phyloP scores from a whole-genome alignment of 345 rosid species.

The Ricinus communis region DNA sequence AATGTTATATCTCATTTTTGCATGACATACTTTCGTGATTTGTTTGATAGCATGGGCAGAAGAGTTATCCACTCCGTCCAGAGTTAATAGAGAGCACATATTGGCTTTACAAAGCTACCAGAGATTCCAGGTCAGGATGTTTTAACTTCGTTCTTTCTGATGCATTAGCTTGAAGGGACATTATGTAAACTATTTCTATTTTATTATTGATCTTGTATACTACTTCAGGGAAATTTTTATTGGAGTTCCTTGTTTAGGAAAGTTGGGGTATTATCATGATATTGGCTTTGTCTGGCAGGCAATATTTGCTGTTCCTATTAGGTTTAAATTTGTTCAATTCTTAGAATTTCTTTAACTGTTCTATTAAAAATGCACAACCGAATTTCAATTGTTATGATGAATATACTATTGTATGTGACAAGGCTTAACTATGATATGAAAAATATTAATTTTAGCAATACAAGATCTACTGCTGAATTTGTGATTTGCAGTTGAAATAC shows the following conservation, averaged over 20 bases:
- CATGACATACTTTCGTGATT: neutral
- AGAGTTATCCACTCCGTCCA: constrained; percentile 94
- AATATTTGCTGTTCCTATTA: neutral
- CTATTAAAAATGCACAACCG: too few species aligned
- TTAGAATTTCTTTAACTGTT: neutral
- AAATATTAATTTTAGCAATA: neutral
- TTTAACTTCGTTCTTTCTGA: neutral
- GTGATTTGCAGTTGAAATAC: neutral
- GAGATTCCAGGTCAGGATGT: constrained; percentile 68
- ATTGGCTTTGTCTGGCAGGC: neutral
- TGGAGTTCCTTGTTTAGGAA: neutral
- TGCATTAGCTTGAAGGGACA: neutral
- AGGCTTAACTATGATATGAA: neutral
- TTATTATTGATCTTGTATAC: neutral
- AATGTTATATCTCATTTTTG: neutral
- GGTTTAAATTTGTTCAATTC: neutral
- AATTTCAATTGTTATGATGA: neutral
- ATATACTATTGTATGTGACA: neutral
- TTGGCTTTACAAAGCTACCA: constrained; percentile 97
- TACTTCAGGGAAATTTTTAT: neutral
- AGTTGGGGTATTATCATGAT: neutral
- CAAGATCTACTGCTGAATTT: neutral
- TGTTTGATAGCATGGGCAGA: constrained; percentile 81
- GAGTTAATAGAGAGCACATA: constrained; percentile 97
- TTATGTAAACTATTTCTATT: neutral